Conservation (phyloP, 768 basidiomycete species). For the Serendipita sp. region DNA sequence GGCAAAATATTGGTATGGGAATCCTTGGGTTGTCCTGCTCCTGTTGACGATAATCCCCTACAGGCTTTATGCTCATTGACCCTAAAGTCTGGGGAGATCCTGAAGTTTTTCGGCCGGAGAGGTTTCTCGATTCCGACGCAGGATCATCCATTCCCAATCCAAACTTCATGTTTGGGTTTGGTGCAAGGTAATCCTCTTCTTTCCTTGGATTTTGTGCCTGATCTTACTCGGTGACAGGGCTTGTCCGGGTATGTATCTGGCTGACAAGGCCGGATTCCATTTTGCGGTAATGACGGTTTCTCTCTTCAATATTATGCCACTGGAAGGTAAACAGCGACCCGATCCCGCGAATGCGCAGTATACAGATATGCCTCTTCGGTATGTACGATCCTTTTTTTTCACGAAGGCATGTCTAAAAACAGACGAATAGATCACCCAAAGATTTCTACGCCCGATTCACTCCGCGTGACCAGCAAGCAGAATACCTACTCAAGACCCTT, state of each 20-base stretch:
- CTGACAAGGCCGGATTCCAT: not conserved
- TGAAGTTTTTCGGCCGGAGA: slow-evolving; percentile 16
- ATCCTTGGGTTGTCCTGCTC: not conserved
- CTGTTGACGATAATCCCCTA: not conserved
- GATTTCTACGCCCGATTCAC: not conserved
- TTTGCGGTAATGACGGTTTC: not conserved
- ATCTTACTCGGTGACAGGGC: not conserved
- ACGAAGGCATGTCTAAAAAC: not conserved
- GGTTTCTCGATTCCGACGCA: slow-evolving; percentile 14
- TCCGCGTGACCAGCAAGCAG: not conserved
- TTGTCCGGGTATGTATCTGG: slow-evolving; percentile 3
- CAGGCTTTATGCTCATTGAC: slow-evolving; percentile 16
- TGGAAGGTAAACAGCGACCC: not conserved
- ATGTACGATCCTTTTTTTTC: not conserved
- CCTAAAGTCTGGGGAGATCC: slow-evolving; percentile 16
- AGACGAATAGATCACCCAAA: not conserved
- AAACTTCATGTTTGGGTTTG: not conserved
- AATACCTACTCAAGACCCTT: not conserved
- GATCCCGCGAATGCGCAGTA: not conserved
- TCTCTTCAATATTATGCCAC: not conserved
- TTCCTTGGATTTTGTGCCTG: not conserved
- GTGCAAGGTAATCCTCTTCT: not conserved
- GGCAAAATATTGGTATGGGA: slow-evolving; percentile 14
- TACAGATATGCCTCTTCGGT: not conserved
- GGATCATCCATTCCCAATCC: not conserved